phyloP scores from a whole-genome alignment of 768 basidiomycete species.

The Boletales sp. region DNA sequence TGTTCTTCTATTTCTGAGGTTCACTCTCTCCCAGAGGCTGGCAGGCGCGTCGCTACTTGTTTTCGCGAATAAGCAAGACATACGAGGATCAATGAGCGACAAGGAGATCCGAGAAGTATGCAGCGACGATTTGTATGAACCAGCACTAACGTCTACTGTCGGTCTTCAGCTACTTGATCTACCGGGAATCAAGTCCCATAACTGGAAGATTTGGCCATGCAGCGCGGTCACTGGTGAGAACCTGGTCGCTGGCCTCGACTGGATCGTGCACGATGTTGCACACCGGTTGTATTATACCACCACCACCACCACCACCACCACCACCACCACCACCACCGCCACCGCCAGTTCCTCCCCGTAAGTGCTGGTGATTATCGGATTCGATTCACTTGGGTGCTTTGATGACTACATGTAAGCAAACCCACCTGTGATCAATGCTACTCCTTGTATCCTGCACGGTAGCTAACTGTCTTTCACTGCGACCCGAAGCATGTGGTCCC shows the following conservation, averaged over 20 bases:
- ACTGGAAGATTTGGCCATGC: slow-evolving; percentile 88
- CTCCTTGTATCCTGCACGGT: no score
- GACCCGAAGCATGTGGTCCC: no score
- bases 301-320: slow-evolving; percentile 37
- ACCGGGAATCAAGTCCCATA: slow-evolving; percentile 8
- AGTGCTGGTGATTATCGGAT: no score
- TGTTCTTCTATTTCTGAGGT: slow-evolving; percentile 8
- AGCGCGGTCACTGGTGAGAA: slow-evolving; percentile 90
- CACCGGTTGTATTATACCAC: slow-evolving; percentile 82
- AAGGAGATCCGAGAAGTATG: slow-evolving; percentile 81
- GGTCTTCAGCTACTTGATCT: slow-evolving; percentile 60
- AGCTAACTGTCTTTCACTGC: no score
- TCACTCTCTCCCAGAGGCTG: slow-evolving; percentile 50
- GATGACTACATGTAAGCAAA: no score
- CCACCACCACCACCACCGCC: slow-evolving; percentile 42
- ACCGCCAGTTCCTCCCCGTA: not conserved
- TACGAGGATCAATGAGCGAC: slow-evolving; percentile 48
- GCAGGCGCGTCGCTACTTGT: no score
- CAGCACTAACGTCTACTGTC: slow-evolving; percentile 4
- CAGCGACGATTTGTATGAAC: slow-evolving; percentile 6
- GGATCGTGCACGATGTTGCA: slow-evolving; percentile 79
- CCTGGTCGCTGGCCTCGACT: slow-evolving; percentile 81
- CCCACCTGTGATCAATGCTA: no score
- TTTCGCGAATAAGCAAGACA: no score
- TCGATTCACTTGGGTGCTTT: no score